phyloP scores from a whole-genome alignment of 2,329 filamentous ascomycete genomes.

The Apiospora kogelbergensis region DNA sequence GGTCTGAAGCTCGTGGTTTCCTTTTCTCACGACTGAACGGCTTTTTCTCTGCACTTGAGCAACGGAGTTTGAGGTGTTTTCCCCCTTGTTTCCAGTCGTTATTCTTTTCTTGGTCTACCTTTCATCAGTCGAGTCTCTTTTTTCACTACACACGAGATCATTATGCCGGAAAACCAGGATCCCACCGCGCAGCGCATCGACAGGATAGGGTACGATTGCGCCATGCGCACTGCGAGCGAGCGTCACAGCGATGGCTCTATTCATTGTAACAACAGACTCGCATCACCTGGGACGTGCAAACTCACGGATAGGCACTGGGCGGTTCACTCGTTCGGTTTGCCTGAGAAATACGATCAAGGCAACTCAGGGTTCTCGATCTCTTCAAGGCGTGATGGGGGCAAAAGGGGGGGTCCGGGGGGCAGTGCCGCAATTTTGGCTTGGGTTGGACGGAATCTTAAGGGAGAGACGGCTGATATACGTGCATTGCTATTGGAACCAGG shows the following conservation, averaged over 20 bases:
- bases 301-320: constrained; percentile 5
- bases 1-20: constrained; percentile 8
- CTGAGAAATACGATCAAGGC: neutral
- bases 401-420: neutral
- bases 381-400: neutral
- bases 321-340: constrained; percentile 9
- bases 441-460: neutral
- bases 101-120: constrained; percentile 13
- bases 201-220: constrained; percentile 28
- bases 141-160: constrained; percentile 18
- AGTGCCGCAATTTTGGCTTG: neutral
- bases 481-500: neutral
- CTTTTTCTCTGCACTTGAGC: constrained; percentile 15
- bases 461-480: constrained; percentile 1
- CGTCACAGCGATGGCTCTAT: constrained; percentile 22
- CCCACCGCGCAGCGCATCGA: constrained; percentile 29
- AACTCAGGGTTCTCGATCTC: neutral
- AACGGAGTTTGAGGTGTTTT: constrained; percentile 17
- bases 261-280: constrained; percentile 23
- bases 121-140: constrained; percentile 12
- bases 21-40: constrained; percentile 13
- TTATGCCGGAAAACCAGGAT: constrained; percentile 20
- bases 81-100: constrained; percentile 9
- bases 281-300: neutral
- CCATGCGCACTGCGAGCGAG: constrained; percentile 26